Evolutionary conservation across 768 basidiomycete genomes (phyloP).

Genomic region (Coprinellus aureogranulatus): DNA sequence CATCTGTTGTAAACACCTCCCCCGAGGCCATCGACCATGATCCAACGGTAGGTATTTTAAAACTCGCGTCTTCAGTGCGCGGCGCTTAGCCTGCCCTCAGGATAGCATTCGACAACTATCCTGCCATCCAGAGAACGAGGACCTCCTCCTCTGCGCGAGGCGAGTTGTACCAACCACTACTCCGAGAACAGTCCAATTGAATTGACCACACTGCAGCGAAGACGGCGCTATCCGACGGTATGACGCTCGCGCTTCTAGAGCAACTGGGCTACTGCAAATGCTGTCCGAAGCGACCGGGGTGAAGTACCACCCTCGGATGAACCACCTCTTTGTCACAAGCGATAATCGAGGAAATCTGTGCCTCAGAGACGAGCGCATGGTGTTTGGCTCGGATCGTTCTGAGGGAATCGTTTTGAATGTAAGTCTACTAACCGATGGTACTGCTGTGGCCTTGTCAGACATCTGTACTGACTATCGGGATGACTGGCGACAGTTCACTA

Average conservation of each 20-base stretch:
- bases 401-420: slow-evolving; percentile 35
- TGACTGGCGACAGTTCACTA: slow-evolving; percentile 41
- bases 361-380: slow-evolving; percentile 71
- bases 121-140: slow-evolving; percentile 66
- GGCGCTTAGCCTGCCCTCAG: slow-evolving; percentile 31
- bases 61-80: background rate
- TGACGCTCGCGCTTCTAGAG: slow-evolving; percentile 46
- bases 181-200: too few relatives aligned
- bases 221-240: slow-evolving; percentile 66
- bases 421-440: slow-evolving; percentile 53
- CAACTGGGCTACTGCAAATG: slow-evolving; percentile 51
- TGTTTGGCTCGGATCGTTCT: slow-evolving; percentile 45
- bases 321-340: slow-evolving; percentile 67
- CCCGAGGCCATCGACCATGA: slow-evolving; percentile 14
- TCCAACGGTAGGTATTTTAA: slow-evolving; percentile 16
- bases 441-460: too few relatives aligned
- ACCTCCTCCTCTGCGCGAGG: slow-evolving; percentile 71
- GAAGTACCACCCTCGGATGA: slow-evolving; percentile 65
- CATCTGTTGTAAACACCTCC: slow-evolving; percentile 14
- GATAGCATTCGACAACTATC: slow-evolving; percentile 63
- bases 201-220: slow-evolving; percentile 43
- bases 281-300: slow-evolving; percentile 59
- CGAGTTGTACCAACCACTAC: too few relatives aligned
- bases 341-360: slow-evolving; percentile 58
- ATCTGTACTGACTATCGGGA: slow-evolving; percentile 55